Base-by-base conservation (phyloP, 164 flowering plant species). In the Vitis rupestris region DNA sequence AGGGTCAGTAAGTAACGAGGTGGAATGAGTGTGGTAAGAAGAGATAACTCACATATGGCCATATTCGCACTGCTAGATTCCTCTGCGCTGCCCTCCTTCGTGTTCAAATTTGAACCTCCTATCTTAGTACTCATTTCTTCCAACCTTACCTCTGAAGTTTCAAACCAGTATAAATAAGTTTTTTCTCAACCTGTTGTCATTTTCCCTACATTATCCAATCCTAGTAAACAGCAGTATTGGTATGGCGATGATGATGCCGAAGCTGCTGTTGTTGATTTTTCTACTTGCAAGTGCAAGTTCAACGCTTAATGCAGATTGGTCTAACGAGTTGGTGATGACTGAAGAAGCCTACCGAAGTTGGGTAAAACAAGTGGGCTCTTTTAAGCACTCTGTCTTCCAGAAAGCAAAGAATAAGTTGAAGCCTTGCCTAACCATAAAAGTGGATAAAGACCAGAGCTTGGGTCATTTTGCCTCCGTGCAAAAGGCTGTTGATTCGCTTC, bases 401-500 rank as follows among this genome's bases (percentile, higher is more conserved):
- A 80, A 74, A 76, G 81, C 75, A 63, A 73, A 76, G 58, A 80
- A 77, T 67, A 79, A 74, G 69, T 49, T 74, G 17, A 70, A 76
- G 75, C 78, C 88, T 62, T 82, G 85, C 74, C 62, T 62, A 37
- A 76, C 54, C 16, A 66, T 86, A 13, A 82, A 73, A 59, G 93
- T 89, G 3, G 61, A 69, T 55, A 84, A 78, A 30, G 67, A 79
- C n/a, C 67, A 73, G 6, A 72, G 65, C 9, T 3, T 14, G 0
- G 84, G 87, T 37, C 78, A 74, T 29, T 85, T 81, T 66, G 63
- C 56, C 49, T 27, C 81, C 4, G 59, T 89, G 49, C 84, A 87
- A 62, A 65, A 72, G 55, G 93, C 91, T 3, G 77, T 89, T 31
- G 69, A 74, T 58, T 85, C 91, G n/a, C 55, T 87, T 44, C 90